These are phyloP conservation scores for Lactarius pseudohatsudake DNA, from an alignment of 768 basidiomycete genomes.

Conservation along the genomic window DNA sequence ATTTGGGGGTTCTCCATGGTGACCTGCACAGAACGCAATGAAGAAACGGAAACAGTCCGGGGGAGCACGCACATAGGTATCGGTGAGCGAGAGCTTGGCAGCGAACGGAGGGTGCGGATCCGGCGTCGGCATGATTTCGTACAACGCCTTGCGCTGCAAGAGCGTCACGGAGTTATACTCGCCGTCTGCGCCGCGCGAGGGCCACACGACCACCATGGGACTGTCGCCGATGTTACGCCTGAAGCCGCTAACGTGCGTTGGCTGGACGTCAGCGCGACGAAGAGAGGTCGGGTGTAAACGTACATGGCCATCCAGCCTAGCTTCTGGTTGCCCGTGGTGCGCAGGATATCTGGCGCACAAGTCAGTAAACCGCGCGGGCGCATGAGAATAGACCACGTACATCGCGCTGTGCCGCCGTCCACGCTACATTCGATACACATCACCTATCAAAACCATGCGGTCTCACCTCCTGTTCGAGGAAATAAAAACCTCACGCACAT, in stretches of 20 bases:
- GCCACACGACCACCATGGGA: conserved; percentile 76
- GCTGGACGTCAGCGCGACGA: not conserved
- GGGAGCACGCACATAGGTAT: conserved; percentile 37
- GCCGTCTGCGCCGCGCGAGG: conserved; percentile 50
- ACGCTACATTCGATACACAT: too few species aligned
- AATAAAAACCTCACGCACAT: too few species aligned
- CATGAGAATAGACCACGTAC: too few species aligned
- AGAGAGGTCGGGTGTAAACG: too few species aligned
- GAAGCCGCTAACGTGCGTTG: conserved; percentile 48
- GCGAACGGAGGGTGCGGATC: conserved; percentile 51
- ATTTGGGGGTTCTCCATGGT: conserved; percentile 10
- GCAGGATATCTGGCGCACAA: too few species aligned
- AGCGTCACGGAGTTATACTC: conserved; percentile 46
- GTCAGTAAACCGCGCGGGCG: too few species aligned
- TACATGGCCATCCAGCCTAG: too few species aligned
- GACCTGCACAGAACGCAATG: not conserved
- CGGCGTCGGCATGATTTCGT: conserved; percentile 56
- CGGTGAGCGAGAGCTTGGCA: conserved; percentile 42
- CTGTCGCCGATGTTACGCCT: conserved; percentile 52
- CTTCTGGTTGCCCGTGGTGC: too few species aligned
- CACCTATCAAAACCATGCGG: too few species aligned
- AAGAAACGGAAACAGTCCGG: not conserved
- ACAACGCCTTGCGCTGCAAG: conserved; percentile 58
- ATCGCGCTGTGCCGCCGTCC: too few species aligned
- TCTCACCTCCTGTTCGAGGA: too few species aligned